Evolutionary conservation across 768 basidiomycete species (phyloP), one percentile per base, ranked within the genome.

Genomic region (Asterophora lycoperdoides): DNA sequence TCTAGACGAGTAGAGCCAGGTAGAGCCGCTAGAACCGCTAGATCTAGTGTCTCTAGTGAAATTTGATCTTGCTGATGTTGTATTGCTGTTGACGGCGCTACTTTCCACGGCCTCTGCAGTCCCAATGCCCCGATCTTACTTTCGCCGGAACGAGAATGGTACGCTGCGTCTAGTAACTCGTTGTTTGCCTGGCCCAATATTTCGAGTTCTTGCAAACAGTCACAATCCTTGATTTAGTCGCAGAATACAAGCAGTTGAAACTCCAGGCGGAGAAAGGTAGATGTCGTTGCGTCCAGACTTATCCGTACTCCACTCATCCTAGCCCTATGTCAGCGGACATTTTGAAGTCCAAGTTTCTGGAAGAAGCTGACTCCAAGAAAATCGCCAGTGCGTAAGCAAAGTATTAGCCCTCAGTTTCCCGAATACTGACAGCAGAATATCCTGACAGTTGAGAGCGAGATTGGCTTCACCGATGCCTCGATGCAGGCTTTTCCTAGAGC

Each of bases 41-140:
- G n/a, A n/a, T n/a, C n/a, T n/a, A n/a, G n/a, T n/a, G n/a, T n/a
- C n/a, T n/a, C n/a, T n/a, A n/a, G n/a, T n/a, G n/a, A n/a, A n/a
- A n/a, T n/a, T n/a, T n/a, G n/a, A n/a, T n/a, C n/a, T n/a, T n/a
- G n/a, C n/a, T n/a, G n/a, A n/a, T n/a, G n/a, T n/a, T n/a, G 17
- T 43, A 20, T 39, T 53, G 56, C 52, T 56, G 56, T 57, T 52
- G 56, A 57, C 53, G 26, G 50, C 56, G 44, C 42, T 49, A 23
- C 34, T 57, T 37, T 30, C 46, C 34, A 28, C 39, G 23, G 40
- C 39, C n/a, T 45, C 26, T 33, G 46, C 46, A 1, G 9, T 47
- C 23, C 49, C 52, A 30, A 43, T 36, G 19, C 37, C 42, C 17
- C 41, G 11, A 32, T 40, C 43, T 7, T 34, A 30, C 33, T 9